These are phyloP conservation scores for Wickerhamiella australiensis DNA, from an alignment of 805 yeast genomes.

Conservation along the genomic window DNA sequence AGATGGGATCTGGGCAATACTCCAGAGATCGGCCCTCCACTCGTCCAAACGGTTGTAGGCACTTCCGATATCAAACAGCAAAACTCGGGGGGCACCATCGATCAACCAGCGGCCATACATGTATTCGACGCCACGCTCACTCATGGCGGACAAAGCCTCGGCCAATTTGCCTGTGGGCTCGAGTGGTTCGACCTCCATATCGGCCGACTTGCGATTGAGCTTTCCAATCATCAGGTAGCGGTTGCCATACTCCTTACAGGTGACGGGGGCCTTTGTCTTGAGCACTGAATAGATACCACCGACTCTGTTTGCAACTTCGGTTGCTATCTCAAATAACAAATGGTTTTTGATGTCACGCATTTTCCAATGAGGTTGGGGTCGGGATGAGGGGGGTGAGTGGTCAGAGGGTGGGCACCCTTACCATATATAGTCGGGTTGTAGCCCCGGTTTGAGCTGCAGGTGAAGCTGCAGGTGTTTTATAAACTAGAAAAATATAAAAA, in stretches of 20 bases:
- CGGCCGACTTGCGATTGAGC: constrained; percentile 56
- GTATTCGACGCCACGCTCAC: constrained; percentile 65
- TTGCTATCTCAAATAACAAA: constrained; percentile 82
- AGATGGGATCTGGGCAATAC: constrained; percentile 79
- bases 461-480: constrained; percentile 1
- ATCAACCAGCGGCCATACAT: constrained; percentile 93
- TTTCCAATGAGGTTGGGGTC: not conserved
- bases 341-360: constrained; percentile 78
- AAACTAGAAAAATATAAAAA: not conserved
- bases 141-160: constrained; percentile 64
- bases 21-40: constrained; percentile 93
- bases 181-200: constrained; percentile 65
- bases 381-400: not conserved
- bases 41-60: constrained; percentile 62
- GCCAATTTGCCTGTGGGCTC: constrained; percentile 39
- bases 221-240: constrained; percentile 85
- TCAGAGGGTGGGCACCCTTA: not conserved
- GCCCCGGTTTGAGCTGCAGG: not conserved
- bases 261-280: constrained; percentile 92
- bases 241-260: constrained; percentile 83
- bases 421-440: not conserved
- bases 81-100: constrained; percentile 93
- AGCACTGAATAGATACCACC: constrained; percentile 97
- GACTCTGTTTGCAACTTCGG: constrained; percentile 94
- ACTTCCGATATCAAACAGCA: constrained; percentile 74